phyloP scores from a whole-genome alignment of 352 stramenopile species.

The Pythium biforme region DNA sequence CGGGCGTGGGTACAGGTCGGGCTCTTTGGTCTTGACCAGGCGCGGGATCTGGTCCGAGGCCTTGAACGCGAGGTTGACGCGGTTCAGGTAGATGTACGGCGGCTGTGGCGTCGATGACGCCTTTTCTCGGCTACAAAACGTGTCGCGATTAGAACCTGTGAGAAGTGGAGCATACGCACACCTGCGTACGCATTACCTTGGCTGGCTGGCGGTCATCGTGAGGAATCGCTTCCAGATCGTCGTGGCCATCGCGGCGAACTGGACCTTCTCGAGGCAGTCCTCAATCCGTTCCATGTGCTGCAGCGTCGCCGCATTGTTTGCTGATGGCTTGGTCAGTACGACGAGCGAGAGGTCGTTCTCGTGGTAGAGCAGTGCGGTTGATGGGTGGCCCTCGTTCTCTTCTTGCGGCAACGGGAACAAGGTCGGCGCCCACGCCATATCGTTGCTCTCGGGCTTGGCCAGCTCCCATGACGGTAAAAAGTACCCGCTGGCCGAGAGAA shows the following conservation, averaged over 20 bases:
- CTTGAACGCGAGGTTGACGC: conserved; percentile 51
- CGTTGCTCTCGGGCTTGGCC: conserved; percentile 26
- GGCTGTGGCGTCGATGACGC: conserved; percentile 16
- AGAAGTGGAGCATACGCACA: too few species aligned
- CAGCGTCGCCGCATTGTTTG: background rate
- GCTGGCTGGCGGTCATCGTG: conserved; percentile 7
- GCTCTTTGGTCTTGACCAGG: conserved; percentile 50
- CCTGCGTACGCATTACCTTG: too few species aligned
- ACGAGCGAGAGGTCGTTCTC: conserved; percentile 54
- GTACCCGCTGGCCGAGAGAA: conserved; percentile 48
- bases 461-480: conserved; percentile 43
- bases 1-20: conserved; percentile 48
- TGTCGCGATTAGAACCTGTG: too few species aligned
- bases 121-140: conserved; percentile 10
- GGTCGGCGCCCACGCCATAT: conserved; percentile 44
- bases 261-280: conserved; percentile 13
- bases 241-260: conserved; percentile 7
- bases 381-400: background rate
- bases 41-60: conserved; percentile 43
- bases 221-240: conserved; percentile 13
- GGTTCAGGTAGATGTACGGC: conserved; percentile 60
- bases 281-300: conserved; percentile 23
- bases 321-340: conserved; percentile 27
- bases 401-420: conserved; percentile 36
- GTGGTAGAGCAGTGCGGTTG: conserved; percentile 42